A percentile compares a stretch with the other conserved stretches of the same genome.
phyloP scores from a whole-genome alignment of 495 filamentous ascomycete genomes.

The Neurospora sp. region DNA sequence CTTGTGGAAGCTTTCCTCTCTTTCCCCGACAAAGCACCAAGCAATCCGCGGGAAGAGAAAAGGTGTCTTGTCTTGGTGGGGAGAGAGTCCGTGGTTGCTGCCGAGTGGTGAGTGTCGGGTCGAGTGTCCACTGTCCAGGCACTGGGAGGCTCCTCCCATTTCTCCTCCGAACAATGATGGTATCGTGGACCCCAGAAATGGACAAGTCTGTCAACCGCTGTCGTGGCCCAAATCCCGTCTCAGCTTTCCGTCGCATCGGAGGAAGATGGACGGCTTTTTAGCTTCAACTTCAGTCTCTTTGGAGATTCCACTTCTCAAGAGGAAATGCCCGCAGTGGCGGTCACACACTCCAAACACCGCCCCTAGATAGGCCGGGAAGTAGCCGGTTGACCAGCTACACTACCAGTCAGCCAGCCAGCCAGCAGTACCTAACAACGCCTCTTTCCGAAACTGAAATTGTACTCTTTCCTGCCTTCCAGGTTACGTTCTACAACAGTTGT shows the following conservation, averaged over 20 bases:
- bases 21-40: background rate
- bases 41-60: background rate
- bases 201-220: background rate
- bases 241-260: background rate
- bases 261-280: background rate
- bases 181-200: background rate
- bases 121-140: background rate
- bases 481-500: background rate
- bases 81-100: background rate
- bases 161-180: background rate
- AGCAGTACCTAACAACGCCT: background rate
- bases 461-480: background rate
- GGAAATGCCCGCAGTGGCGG: background rate
- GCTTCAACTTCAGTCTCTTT: background rate
- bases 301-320: background rate
- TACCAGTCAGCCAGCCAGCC: background rate
- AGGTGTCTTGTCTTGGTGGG: background rate
- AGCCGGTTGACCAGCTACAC: background rate
- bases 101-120: background rate
- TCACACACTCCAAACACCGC: background rate
- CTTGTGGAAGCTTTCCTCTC: slow-evolving; percentile 7
- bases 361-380: background rate
- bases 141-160: background rate
- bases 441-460: background rate
- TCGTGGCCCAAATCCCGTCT: background rate